phyloP scores from a whole-genome alignment of 306 rosid species.

The Rosa persica region DNA sequence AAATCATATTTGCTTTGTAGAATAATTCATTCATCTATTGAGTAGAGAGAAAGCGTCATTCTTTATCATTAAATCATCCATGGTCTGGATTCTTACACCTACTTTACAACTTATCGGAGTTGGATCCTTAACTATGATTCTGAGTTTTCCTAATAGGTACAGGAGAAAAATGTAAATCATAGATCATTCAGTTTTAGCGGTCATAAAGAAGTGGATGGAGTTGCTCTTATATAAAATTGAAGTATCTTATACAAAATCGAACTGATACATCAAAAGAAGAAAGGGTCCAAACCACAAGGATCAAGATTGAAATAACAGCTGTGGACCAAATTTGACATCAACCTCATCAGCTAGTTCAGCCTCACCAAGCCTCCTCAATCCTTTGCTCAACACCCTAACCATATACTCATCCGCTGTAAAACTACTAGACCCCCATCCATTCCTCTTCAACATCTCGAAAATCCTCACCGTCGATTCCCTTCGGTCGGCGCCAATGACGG shows the following conservation, averaged over 20 bases:
- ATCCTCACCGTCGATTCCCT: slow-evolving; percentile 78
- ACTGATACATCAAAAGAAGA: background rate
- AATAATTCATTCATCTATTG: slow-evolving; percentile 27
- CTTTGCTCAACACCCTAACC: slow-evolving; percentile 62
- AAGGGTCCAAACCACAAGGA: background rate
- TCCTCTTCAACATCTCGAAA: slow-evolving; percentile 58
- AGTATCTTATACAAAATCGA: background rate
- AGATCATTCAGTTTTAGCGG: background rate
- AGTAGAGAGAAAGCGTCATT: slow-evolving; percentile 28
- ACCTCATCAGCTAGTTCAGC: slow-evolving; percentile 40
- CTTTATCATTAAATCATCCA: background rate
- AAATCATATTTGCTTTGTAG: slow-evolving; percentile 16
- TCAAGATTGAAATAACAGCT: background rate
- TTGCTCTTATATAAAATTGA: background rate
- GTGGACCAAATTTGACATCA: slow-evolving; percentile 33
- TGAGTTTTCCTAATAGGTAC: background rate
- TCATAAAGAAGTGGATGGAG: background rate
- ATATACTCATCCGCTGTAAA: slow-evolving; percentile 57
- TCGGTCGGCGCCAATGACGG: slow-evolving; percentile 53
- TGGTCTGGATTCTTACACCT: background rate
- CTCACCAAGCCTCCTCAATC: slow-evolving; percentile 63
- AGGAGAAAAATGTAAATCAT: background rate
- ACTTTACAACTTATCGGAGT: too few relatives aligned
- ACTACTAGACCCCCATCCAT: slow-evolving; percentile 50
- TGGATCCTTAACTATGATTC: too few relatives aligned